Evolutionary conservation across 768 basidiomycete species (phyloP), one percentile per base, ranked within the genome.

Genomic region (Bullera alba): DNA sequence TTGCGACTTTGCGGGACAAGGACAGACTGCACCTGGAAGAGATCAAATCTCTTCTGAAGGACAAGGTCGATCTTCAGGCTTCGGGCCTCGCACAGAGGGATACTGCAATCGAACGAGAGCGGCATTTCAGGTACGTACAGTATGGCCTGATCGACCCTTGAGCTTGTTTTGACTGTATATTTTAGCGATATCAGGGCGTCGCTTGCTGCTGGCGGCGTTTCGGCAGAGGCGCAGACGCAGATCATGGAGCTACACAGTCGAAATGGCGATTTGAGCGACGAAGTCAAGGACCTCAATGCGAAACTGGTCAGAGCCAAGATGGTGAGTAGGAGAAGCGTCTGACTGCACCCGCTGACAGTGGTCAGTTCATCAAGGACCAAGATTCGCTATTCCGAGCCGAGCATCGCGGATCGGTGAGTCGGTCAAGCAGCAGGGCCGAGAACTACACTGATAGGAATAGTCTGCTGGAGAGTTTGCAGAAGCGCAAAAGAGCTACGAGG

Each of bases 341-440:
- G 21, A 32, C n/a, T 10, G 17, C 62, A n/a, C 32, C 10, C 10
- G n/a, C 32, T n/a, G 8, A 34, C 10, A 34, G 32, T 34, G 8
- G n/a, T 34, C n/a, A 92, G 87, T 91, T 93, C 72, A 89, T 96
- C 76, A 89, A 88, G 69, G 79, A 83, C 27, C 91, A 93, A 70
- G 90, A 95, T 74, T 86, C 85, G 57, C 76, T 89, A 25, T 85
- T 91, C 74, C 85, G 85, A 58, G 53, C 56, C 26, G 41, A 34
- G 17, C 29, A 35, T 17, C n/a, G 30, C 46, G 7, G 10, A 25
- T 19, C 17, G 26, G 41, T 41, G 15, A 41, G 48, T 57, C 37
- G 12, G 4, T 19, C 30, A 5, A 23, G n/a, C 7, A 1, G 44
- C 26, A 22, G 8, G 19, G 21, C 30, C 19, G 19, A 2, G 26